phyloP scores from a whole-genome alignment of 192 early-diverging fungal genomes.

The Jimgerdemannia lactiflua region DNA sequence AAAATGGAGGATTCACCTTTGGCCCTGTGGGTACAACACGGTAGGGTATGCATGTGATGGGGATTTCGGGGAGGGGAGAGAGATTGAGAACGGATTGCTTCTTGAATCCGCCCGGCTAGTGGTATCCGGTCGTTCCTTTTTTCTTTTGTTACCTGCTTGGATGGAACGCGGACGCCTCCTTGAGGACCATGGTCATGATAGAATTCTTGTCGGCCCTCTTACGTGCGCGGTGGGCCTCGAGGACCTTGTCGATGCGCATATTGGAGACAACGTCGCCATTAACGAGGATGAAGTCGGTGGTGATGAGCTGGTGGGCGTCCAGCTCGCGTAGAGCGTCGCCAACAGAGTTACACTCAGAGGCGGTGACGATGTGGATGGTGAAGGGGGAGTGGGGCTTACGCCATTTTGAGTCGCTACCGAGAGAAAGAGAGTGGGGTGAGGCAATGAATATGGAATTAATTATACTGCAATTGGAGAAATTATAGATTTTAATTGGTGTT shows the following conservation, averaged over 20 bases:
- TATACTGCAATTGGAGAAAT: neutral
- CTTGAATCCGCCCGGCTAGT: too few relatives aligned
- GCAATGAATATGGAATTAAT: neutral
- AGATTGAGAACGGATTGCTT: neutral
- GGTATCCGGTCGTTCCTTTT: neutral
- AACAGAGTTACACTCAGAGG: conserved; percentile 70
- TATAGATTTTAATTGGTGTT: neutral
- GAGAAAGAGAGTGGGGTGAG: conserved; percentile 1
- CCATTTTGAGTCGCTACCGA: conserved; percentile 67
- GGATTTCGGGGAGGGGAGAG: neutral
- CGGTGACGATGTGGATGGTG: conserved; percentile 68
- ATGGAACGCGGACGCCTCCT: conserved; percentile 63
- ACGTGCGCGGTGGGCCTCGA: conserved; percentile 82
- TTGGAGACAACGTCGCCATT: conserved; percentile 90
- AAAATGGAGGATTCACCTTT: conserved; percentile 77
- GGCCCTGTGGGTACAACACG: conserved; percentile 26
- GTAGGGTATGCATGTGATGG: neutral
- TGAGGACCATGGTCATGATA: conserved; percentile 95
- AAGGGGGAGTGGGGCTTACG: conserved; percentile 59
- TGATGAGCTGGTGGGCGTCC: conserved; percentile 75
- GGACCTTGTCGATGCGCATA: conserved; percentile 68
- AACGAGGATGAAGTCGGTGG: conserved; percentile 91
- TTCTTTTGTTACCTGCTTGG: conserved; percentile 21
- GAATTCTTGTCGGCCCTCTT: conserved; percentile 71
- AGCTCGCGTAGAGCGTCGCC: conserved; percentile 93